Base-by-base conservation (phyloP, 108 stramenopile genomes). In the Asterionellopsis glacialis region DNA sequence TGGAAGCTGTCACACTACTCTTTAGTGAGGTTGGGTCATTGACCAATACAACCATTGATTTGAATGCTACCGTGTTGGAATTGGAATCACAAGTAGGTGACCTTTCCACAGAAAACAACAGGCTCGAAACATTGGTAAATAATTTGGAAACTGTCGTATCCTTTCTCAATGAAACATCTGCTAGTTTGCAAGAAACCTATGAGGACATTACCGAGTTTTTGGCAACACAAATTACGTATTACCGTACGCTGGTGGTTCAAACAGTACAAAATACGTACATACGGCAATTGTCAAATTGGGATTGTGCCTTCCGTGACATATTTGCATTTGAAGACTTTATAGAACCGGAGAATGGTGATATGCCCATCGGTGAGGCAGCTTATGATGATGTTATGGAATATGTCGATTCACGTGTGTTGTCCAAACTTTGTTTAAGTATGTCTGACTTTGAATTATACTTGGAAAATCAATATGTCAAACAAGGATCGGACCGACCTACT, bases 151-250 rank as follows among this genome's bases (percentile, higher is more conserved):
- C 42, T 28, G 47, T 73, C 11, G 64, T 74, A 11, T 21, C 58
- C 14, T 79, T 73, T 57, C 40, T 79, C n/a, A 70, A 74, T 43
- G 74, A 75, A 13, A 66, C 74, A 2, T 33, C 67, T 3, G 9
- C 33, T 14, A 18, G 22, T n/a, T 40, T 51, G 18, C 45, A 40
- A 12, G 42, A 14, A 26, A 45, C 40, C 21, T 50, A 70, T 13
- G 51, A 69, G 9, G 44, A 45, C 13, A 33, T 77, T 3, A 52
- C 57, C 0, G 56, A 41, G 2, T 63, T 61, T 24, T 52, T 79
- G 60, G 63, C 68, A 0, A 49, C 56, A 11, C 69, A 70, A 41
- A 73, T 79, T 16, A 28, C 21, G 0, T 44, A 49, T 45, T 53
- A 79, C 27, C 52, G 63, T 23, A 13, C 21, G 1, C 33, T 69